Evolutionary conservation across 2,329 filamentous ascomycete species (phyloP).

Genomic region (Massarina eburnea): DNA sequence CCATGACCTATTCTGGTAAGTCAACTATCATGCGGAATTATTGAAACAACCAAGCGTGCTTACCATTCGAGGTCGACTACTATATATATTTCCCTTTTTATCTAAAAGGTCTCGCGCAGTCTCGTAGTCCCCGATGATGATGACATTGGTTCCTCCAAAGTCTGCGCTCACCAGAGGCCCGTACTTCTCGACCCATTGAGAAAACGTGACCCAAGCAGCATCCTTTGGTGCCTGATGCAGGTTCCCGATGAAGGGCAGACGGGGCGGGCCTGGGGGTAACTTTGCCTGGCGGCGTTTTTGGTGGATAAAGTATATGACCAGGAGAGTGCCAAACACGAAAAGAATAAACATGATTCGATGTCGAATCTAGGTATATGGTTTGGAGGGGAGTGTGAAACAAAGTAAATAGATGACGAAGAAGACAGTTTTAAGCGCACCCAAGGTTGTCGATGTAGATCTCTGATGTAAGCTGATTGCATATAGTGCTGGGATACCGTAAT

Average conservation of each 20-base stretch:
- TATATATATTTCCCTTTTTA: conserved; percentile 54
- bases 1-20: conserved; percentile 37
- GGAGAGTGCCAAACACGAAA: not conserved
- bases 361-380: no score
- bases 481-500: no score
- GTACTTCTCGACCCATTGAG: conserved; percentile 38
- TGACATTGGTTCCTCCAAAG: conserved; percentile 34
- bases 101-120: conserved; percentile 56
- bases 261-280: conserved; percentile 30
- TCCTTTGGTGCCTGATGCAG: conserved; percentile 31
- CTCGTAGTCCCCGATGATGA: conserved; percentile 51
- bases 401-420: no score
- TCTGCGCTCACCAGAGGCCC: conserved; percentile 38
- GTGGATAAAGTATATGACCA: conserved; percentile 8
- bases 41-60: not conserved
- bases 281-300: conserved; percentile 11
- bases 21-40: no score
- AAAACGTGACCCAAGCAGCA: conserved; percentile 27
- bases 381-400: no score
- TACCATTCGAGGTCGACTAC: conserved; percentile 29
- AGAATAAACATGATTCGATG: not conserved
- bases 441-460: no score
- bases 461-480: no score
- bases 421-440: no score
- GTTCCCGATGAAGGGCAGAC: conserved; percentile 37